Conservation (phyloP, 345 rosid species). For the Melaleuca quinquenervia region DNA sequence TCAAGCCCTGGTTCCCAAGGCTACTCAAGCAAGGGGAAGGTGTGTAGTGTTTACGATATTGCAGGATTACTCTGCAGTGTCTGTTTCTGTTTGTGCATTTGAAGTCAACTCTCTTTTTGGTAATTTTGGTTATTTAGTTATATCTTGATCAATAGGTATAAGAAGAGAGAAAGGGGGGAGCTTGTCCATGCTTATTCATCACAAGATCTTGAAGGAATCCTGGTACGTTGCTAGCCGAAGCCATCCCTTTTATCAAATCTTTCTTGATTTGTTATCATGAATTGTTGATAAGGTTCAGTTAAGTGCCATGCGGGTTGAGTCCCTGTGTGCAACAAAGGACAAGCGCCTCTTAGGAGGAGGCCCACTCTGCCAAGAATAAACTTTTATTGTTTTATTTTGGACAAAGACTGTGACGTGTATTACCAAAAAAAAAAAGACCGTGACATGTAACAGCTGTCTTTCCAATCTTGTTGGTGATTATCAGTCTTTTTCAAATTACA, state of each 20-base stretch:
- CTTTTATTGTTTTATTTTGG: not conserved
- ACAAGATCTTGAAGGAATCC: slow-evolving; percentile 86
- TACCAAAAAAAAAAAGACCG: no score
- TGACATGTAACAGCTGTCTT: not conserved
- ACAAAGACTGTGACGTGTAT: not conserved
- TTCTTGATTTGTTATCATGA: not conserved
- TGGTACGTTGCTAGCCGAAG: slow-evolving; percentile 34
- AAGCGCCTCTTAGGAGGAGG: not conserved
- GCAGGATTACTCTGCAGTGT: not conserved
- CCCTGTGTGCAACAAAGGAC: not conserved
- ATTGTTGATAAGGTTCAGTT: not conserved
- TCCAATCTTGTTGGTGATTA: not conserved
- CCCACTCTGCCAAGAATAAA: not conserved
- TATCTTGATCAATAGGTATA: slow-evolving; percentile 18
- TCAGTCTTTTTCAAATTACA: not conserved
- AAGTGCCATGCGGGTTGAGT: not conserved
- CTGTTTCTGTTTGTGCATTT: not conserved
- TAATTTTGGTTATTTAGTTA: not conserved
- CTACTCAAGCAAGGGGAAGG: slow-evolving; percentile 92
- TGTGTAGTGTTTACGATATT: slow-evolving; percentile 6
- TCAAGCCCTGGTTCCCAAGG: slow-evolving; percentile 32
- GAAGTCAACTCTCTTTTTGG: not conserved
- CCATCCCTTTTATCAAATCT: not conserved
- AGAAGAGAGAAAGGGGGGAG: slow-evolving; percentile 85
- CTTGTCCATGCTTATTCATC: slow-evolving; percentile 69